Base-by-base conservation (phyloP, 768 basidiomycete species). In the Termitomyces sp. region DNA sequence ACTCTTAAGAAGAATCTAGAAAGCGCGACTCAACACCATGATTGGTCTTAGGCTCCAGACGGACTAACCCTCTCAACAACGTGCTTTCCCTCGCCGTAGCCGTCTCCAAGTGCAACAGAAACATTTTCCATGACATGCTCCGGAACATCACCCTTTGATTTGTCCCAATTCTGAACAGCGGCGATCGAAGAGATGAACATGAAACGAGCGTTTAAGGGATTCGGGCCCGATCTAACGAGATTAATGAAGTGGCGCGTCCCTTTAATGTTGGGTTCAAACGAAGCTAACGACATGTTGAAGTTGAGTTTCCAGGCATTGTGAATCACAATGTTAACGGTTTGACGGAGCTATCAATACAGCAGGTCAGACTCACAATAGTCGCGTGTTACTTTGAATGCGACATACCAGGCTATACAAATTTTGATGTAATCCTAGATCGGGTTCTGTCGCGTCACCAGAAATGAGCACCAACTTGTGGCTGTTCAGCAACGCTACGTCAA, bases 271-370 rank as follows among this genome's bases (percentile, higher is more conserved):
- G 70, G 60, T 53, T 77, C 72, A 55, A 71, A 77, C 1, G 75
- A 75, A 0, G 57, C 35, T 3, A 78, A 61, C 0, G 71, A 64
- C 6, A 72, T 57, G 37, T 78, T 77, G 60, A 78, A 78, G 48
- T 79, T 69, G 4, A 79, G 63, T 10, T 67, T 59, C 77, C 73
- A 77, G 1, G 73, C 76, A 43, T 73, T 72, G 54, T 73, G 68
- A 0, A 75, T 66, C 23, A 74, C 64, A 23, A 62, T 55, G 2
- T 67, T 69, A 10, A 74, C 64, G 1, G 61, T 55, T 3, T 58
- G 55, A 3, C 60, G 50, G 1, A 74, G 66, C 74, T 75, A 19
- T 28, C 5, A 10, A 6, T 28, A 6, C 9, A 4, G 15, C 3
- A 37, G 43, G 26, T 17, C 42, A 35, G 8, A 43, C 28, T 28